Evolutionary conservation across 495 filamentous ascomycete genomes (phyloP).

Genomic region (Aspergillus avenaceus): DNA sequence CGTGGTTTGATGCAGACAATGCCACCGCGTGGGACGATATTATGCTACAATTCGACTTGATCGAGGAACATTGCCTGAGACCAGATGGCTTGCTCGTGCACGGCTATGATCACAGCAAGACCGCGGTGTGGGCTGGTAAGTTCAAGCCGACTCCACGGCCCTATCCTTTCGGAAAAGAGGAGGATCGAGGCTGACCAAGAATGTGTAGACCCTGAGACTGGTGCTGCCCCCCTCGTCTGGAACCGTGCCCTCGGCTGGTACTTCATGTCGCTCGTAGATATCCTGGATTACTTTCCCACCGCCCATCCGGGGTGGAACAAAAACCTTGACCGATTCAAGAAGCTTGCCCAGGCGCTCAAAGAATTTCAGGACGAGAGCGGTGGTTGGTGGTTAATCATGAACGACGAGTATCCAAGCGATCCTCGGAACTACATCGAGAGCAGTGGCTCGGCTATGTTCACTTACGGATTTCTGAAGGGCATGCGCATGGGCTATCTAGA

Average conservation of each 20-base stretch:
- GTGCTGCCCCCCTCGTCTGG: conserved; percentile 11
- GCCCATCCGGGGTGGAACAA: conserved; percentile 4
- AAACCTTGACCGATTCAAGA: conserved; percentile 9
- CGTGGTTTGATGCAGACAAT: conserved; percentile 11
- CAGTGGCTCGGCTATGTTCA: conserved; percentile 14
- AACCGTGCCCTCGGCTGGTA: conserved; percentile 15
- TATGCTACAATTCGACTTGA: conserved; percentile 13
- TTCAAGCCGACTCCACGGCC: background rate
- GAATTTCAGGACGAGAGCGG: conserved; percentile 7
- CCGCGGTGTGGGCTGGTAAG: conserved; percentile 13
- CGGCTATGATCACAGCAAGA: conserved; percentile 7
- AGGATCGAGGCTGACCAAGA: background rate
- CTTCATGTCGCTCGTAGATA: conserved; percentile 13
- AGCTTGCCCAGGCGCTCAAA: conserved; percentile 7
- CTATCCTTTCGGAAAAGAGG: no score
- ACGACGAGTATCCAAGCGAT: conserved; percentile 9
- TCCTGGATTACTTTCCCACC: conserved; percentile 13
- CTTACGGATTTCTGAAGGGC: conserved; percentile 11
- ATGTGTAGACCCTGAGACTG: conserved; percentile 11
- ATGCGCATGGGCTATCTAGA: conserved; percentile 9
- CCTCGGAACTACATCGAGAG: conserved; percentile 15
- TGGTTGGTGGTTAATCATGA: conserved; percentile 16
- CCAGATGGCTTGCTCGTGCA: conserved; percentile 6
- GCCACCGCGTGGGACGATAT: conserved; percentile 15
- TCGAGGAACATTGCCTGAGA: conserved; percentile 10